Conservation (phyloP, 2,329 filamentous ascomycete species). For the Leptographium wingfieldii region DNA sequence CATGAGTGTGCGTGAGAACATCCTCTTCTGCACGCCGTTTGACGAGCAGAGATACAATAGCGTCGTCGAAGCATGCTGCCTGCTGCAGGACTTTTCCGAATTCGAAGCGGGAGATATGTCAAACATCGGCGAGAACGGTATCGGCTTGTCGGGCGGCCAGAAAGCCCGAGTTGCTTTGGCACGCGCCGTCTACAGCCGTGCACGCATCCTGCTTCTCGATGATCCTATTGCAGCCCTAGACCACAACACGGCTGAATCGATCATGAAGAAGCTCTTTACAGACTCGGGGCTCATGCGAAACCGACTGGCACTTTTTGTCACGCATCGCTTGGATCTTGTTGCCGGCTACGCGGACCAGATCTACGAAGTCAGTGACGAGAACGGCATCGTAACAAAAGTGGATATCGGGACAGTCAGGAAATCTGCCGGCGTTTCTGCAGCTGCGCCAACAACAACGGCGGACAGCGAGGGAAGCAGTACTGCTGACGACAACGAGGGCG, state of each 20-base stretch:
- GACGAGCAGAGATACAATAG: constrained; percentile 43
- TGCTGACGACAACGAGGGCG: constrained; percentile 19
- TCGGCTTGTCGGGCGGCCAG: constrained; percentile 51
- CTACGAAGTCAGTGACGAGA: constrained; percentile 53
- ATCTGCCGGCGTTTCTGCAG: constrained; percentile 19
- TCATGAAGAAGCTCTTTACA: constrained; percentile 44
- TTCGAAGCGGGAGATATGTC: constrained; percentile 46
- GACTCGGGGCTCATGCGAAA: constrained; percentile 28
- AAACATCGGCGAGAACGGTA: constrained; percentile 48
- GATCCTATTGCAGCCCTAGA: constrained; percentile 52
- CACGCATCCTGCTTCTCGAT: constrained; percentile 45
- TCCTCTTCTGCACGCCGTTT: constrained; percentile 44
- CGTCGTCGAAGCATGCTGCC: constrained; percentile 48
- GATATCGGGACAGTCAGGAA: constrained; percentile 4
- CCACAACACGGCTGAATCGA: constrained; percentile 48
- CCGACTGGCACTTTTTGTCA: constrained; percentile 66
- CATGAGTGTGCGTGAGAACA: constrained; percentile 53
- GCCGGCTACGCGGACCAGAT: constrained; percentile 60
- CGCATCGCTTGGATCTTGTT: constrained; percentile 68
- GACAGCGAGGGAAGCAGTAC: constrained; percentile 6
- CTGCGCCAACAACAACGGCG: constrained; percentile 22
- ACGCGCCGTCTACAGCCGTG: constrained; percentile 45
- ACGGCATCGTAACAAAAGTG: constrained; percentile 23
- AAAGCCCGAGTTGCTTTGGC: constrained; percentile 51
- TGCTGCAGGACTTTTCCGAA: constrained; percentile 41